Evolutionary conservation across 192 early-diverging fungal genomes (phyloP).

Genomic region (Dissophora ornata): DNA sequence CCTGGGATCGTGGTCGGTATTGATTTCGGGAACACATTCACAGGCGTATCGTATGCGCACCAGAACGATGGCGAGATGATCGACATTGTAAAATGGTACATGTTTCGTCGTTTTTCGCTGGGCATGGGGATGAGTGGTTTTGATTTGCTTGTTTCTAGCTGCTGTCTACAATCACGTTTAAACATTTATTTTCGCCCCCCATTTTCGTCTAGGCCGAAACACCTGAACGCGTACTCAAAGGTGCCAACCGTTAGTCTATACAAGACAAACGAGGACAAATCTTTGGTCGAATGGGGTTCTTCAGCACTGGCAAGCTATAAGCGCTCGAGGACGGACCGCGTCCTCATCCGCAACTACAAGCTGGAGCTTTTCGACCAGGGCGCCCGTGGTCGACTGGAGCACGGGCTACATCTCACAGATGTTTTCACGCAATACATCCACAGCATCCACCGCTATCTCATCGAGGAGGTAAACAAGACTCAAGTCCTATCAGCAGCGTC

Average conservation of each 20-base stretch:
- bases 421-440: slow-evolving; percentile 26
- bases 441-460: slow-evolving; percentile 14
- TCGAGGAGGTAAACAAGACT: slow-evolving; percentile 37
- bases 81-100: slow-evolving; percentile 49
- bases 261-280: slow-evolving; percentile 7
- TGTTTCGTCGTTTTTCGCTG: no score
- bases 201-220: slow-evolving; percentile 21
- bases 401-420: slow-evolving; percentile 34
- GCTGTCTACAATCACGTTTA: no score
- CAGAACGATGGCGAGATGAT: slow-evolving; percentile 47
- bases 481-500: slow-evolving; percentile 18
- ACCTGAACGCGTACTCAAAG: slow-evolving; percentile 23
- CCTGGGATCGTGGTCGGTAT: slow-evolving; percentile 41
- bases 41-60: slow-evolving; percentile 36
- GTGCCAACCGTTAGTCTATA: slow-evolving; percentile 30
- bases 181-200: no score
- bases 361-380: slow-evolving; percentile 33
- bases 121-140: no score
- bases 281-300: slow-evolving; percentile 23
- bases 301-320: slow-evolving; percentile 27
- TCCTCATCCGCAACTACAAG: slow-evolving; percentile 32
- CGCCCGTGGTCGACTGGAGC: slow-evolving; percentile 12
- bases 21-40: slow-evolving; percentile 43
- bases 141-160: no score
- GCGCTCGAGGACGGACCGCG: slow-evolving; percentile 15